Percentiles rank a stretch among this genome's conserved stretches.
These are phyloP conservation scores for Solanum virginianum DNA, from an alignment of 257 asterid species.

Conservation along the genomic window DNA sequence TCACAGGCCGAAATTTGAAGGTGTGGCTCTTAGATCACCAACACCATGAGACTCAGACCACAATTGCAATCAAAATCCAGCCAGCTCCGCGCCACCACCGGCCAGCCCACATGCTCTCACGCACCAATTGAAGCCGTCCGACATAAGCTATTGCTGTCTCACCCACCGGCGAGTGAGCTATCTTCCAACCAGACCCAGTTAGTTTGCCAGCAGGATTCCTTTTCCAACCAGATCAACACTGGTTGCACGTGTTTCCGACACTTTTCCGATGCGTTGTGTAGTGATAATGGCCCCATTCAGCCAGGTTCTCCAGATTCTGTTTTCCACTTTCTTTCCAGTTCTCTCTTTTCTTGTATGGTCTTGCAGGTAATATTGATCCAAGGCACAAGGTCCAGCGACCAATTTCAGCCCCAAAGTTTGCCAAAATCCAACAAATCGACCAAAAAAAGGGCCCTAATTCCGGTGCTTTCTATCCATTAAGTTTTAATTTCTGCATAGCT, in stretches of 20 bases:
- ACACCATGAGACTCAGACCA: neutral
- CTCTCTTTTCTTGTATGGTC: neutral
- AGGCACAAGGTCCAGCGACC: neutral
- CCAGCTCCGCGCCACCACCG: neutral
- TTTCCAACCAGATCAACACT: neutral
- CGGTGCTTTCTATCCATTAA: neutral
- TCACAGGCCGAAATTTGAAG: too few relatives aligned
- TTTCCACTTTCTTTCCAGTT: neutral
- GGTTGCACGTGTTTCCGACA: neutral
- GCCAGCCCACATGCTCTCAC: neutral
- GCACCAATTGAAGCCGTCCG: neutral
- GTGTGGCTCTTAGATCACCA: neutral
- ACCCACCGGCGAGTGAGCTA: neutral
- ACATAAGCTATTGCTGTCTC: neutral
- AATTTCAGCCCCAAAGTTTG: neutral
- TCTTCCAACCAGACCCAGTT: neutral
- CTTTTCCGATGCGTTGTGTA: neutral
- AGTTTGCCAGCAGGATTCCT: neutral
- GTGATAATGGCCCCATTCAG: neutral
- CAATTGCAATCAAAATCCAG: neutral
- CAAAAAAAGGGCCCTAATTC: neutral
- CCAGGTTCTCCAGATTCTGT: neutral
- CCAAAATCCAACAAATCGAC: neutral
- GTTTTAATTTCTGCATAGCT: neutral
- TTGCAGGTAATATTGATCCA: neutral